phyloP scores from a whole-genome alignment of 2,329 filamentous ascomycete genomes.

The Didymella lethalis region DNA sequence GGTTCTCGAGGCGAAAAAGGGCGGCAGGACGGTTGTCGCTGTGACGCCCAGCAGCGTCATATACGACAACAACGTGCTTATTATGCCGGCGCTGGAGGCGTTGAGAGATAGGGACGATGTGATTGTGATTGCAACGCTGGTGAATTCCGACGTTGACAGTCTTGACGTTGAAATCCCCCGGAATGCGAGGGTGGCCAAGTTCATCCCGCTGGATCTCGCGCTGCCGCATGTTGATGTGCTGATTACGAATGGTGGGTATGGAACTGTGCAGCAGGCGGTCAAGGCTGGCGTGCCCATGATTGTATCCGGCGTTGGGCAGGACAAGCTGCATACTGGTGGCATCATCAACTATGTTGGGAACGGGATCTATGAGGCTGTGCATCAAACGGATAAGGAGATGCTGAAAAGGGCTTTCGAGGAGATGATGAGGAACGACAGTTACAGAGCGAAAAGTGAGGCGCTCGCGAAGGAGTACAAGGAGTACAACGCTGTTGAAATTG shows the following conservation, averaged over 20 bases:
- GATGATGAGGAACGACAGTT: slow-evolving; percentile 15
- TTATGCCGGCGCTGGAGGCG: not conserved
- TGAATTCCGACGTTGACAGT: not conserved
- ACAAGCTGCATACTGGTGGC: not conserved
- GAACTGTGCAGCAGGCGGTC: not conserved
- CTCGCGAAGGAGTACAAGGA: slow-evolving; percentile 7
- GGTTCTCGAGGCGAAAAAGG: not conserved
- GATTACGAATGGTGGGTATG: not conserved
- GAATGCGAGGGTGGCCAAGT: not conserved
- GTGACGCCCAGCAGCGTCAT: not conserved
- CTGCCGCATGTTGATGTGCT: not conserved
- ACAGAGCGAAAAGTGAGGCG: slow-evolving; percentile 9
- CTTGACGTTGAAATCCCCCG: not conserved
- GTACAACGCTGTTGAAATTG: slow-evolving; percentile 20
- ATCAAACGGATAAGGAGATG: not conserved
- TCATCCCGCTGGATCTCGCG: not conserved
- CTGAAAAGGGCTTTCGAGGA: slow-evolving; percentile 22
- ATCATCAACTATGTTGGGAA: not conserved
- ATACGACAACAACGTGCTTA: not conserved
- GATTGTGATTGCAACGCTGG: not conserved
- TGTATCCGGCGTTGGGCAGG: not conserved
- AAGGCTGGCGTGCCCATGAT: not conserved
- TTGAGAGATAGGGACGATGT: not conserved
- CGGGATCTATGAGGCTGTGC: not conserved
- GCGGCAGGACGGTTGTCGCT: not conserved